Base-by-base conservation (phyloP, 176 grass and related monocot genomes). In the Puya raimondii region DNA sequence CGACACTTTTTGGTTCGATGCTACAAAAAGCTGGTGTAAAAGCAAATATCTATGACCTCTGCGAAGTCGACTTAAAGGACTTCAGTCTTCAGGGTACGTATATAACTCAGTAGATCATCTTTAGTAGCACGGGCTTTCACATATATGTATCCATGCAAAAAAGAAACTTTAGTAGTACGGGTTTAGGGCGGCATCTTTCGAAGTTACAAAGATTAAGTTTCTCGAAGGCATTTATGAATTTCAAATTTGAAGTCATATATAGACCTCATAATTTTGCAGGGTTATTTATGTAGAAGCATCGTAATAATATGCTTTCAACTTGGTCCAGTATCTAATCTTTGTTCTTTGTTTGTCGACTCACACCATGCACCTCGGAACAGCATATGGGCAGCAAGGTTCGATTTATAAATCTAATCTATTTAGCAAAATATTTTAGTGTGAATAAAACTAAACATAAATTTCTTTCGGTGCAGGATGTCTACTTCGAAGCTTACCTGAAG, bases 321-420 rank as follows among this genome's bases (percentile, higher is more conserved):
- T 76, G 17, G 63, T 63, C 75, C 63, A 47, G 23, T 72, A 57
- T 67, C 64, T 97, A 85, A 97, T 77, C 17, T 74, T 47, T 66
- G 13, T 79, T 47, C 58, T 65, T 78, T 8, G 66, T 18, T 65
- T 15, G 71, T 65, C 23, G 77, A 75, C 64, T n/a, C 47, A 6
- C 50, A 54, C 69, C 70, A 29, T 63, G 67, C 53, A 79, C 74
- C 25, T 18, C 74, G 74, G 74, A 65, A 65, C 89, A 97, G 93
- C 77, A 72, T 97, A 91, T 70, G 89, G 89, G 52, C 93, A 97
- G 66, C 93, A 97, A 92, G 93, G 93, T 97, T 69, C 66, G 84
- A 79, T 61, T 69, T 17, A 67, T 61, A 71, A 42, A 53, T 27
- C 50, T n/a, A 65, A 70, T 72, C 74, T 71, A 47, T 51, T 51